phyloP scores from a whole-genome alignment of 2,329 filamentous ascomycete genomes.

The Fusarium sp. region DNA sequence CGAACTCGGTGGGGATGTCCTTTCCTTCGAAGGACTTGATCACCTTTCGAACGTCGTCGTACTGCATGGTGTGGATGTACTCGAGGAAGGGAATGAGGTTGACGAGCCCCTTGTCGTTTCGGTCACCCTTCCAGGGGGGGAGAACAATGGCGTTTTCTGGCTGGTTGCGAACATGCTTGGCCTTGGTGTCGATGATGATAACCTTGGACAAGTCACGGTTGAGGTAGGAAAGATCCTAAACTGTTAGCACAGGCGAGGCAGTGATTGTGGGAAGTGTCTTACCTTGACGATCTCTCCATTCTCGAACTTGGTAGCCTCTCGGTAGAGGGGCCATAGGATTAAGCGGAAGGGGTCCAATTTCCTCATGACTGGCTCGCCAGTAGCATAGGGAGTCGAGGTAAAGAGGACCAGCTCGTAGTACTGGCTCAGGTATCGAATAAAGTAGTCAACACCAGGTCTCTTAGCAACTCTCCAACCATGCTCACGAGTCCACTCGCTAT shows the following conservation, averaged over 20 bases:
- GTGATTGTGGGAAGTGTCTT: slow-evolving; percentile 43
- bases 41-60: slow-evolving; percentile 85
- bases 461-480: slow-evolving; percentile 97
- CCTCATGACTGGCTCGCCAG: slow-evolving; percentile 87
- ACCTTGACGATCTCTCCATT: slow-evolving; percentile 97
- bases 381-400: slow-evolving; percentile 85
- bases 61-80: slow-evolving; percentile 94
- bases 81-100: slow-evolving; percentile 95
- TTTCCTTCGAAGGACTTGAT: slow-evolving; percentile 90
- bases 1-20: slow-evolving; percentile 90
- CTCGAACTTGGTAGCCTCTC: slow-evolving; percentile 97
- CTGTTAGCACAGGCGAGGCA: slow-evolving; percentile 29
- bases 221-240: slow-evolving; percentile 92
- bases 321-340: slow-evolving; percentile 93
- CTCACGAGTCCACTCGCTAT: slow-evolving; percentile 94
- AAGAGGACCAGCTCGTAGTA: slow-evolving; percentile 99
- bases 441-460: slow-evolving; percentile 95
- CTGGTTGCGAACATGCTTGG: slow-evolving; percentile 84
- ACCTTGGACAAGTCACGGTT: slow-evolving; percentile 97
- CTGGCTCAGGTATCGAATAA: slow-evolving; percentile 94
- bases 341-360: slow-evolving; percentile 97
- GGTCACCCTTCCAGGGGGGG: slow-evolving; percentile 87
- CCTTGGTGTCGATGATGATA: slow-evolving; percentile 90
- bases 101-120: slow-evolving; percentile 87
- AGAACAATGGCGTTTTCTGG: slow-evolving; percentile 97